These are phyloP conservation scores for Aegilops speltoides DNA, from an alignment of 176 grass and related monocot species.

Conservation along the genomic window DNA sequence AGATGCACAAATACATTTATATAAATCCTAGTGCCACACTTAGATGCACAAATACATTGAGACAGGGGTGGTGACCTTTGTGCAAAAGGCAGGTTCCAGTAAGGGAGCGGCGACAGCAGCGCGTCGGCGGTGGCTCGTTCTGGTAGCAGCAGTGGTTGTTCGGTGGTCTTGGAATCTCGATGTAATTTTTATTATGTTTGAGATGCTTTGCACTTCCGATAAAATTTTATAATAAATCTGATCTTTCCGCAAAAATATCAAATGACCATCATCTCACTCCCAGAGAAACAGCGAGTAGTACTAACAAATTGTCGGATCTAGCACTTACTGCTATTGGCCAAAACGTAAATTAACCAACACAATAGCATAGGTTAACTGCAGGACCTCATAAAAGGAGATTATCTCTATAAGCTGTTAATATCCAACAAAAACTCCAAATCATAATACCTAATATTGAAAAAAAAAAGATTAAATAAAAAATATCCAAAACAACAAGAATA, in stretches of 20 bases:
- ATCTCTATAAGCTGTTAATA: too few relatives aligned
- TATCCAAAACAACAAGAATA: background rate
- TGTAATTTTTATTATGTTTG: too few relatives aligned
- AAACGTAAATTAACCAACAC: background rate
- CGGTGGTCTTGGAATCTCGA: too few relatives aligned
- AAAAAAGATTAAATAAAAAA: background rate
- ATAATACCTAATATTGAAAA: background rate
- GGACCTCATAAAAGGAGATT: too few relatives aligned
- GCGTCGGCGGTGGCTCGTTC: too few relatives aligned
- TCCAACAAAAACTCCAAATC: background rate
- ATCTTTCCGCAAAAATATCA: background rate
- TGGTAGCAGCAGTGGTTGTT: too few relatives aligned
- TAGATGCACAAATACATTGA: background rate
- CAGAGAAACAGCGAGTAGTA: background rate
- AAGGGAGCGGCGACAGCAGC: too few relatives aligned
- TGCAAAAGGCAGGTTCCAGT: background rate
- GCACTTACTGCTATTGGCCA: background rate
- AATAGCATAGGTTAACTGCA: too few relatives aligned
- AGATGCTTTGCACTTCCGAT: too few relatives aligned
- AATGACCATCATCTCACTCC: background rate
- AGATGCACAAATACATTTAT: background rate
- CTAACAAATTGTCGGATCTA: conserved; percentile 8
- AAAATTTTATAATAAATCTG: too few relatives aligned
- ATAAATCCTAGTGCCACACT: background rate
- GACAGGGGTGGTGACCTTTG: background rate